A percentile compares a stretch with the other conserved stretches of the same genome.
phyloP scores from a whole-genome alignment of 2,329 filamentous ascomycete species.

The Clarireedia monteithiana region DNA sequence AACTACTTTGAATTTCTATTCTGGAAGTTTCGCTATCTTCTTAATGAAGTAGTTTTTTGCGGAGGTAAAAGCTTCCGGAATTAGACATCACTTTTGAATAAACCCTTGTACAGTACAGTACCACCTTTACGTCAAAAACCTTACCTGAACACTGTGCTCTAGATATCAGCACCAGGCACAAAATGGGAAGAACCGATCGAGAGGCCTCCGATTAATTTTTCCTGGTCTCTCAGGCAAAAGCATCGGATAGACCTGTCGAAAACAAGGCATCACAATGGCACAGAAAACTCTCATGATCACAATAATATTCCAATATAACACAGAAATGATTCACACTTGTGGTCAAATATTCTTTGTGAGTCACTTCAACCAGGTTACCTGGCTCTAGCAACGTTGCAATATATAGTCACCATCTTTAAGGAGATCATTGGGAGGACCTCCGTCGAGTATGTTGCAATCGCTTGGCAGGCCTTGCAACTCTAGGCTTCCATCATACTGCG shows the following conservation, averaged over 20 bases:
- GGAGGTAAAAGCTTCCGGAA: too few relatives aligned
- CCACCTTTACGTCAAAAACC: neutral
- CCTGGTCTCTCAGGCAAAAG: neutral
- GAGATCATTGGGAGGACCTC: neutral
- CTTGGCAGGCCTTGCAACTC: neutral
- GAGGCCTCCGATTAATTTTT: neutral
- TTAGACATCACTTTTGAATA: too few relatives aligned
- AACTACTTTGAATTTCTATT: neutral
- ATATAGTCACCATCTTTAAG: neutral
- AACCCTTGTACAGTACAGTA: neutral
- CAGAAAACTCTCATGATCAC: slow-evolving; percentile 2
- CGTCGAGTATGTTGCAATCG: too few relatives aligned
- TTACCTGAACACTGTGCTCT: neutral
- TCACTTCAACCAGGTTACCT: neutral
- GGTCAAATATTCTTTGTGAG: neutral
- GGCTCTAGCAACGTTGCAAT: neutral
- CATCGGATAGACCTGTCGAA: neutral
- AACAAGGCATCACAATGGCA: neutral
- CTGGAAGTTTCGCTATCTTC: too few relatives aligned
- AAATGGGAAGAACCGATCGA: neutral
- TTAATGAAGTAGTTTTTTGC: neutral
- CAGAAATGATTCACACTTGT: slow-evolving; percentile 6
- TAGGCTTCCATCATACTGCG: slow-evolving; percentile 3
- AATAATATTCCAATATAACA: neutral
- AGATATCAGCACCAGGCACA: neutral